phyloP scores from a whole-genome alignment of 352 stramenopile species.

The Peronospora tabacina region DNA sequence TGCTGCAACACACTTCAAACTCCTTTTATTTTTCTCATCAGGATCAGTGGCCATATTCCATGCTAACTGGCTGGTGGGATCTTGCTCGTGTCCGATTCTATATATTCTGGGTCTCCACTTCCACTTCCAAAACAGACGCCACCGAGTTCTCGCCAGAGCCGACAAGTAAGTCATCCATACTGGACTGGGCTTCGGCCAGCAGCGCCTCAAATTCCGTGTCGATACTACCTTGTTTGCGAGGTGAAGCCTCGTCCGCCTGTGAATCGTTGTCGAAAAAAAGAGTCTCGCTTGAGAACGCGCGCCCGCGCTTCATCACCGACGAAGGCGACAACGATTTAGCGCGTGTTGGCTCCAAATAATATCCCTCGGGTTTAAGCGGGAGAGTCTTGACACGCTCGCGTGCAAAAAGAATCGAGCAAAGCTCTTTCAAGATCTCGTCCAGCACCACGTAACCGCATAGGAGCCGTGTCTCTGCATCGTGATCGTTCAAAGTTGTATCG shows the following conservation, averaged over 20 bases:
- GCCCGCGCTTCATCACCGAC: slow-evolving; percentile 17
- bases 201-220: slow-evolving; percentile 63
- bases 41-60: slow-evolving; percentile 18
- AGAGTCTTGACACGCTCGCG: slow-evolving; percentile 63
- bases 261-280: slow-evolving; percentile 42
- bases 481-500: slow-evolving; percentile 45
- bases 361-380: slow-evolving; percentile 73
- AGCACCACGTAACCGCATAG: slow-evolving; percentile 72
- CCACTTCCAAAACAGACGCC: slow-evolving; percentile 13
- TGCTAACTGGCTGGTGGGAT: slow-evolving; percentile 9
- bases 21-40: slow-evolving; percentile 24
- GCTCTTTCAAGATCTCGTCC: slow-evolving; percentile 81
- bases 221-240: slow-evolving; percentile 36
- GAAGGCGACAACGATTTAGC: slow-evolving; percentile 24
- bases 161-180: slow-evolving; percentile 49
- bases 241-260: slow-evolving; percentile 17
- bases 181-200: slow-evolving; percentile 62
- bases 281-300: slow-evolving; percentile 32
- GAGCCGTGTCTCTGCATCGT: slow-evolving; percentile 57
- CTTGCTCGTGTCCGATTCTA: slow-evolving; percentile 18
- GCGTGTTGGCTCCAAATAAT: slow-evolving; percentile 72
- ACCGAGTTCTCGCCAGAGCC: slow-evolving; percentile 10
- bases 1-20: slow-evolving; percentile 7
- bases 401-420: slow-evolving; percentile 74
- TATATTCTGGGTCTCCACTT: slow-evolving; percentile 29